Base-by-base conservation (phyloP, 2,329 filamentous ascomycete genomes). In the Lachnellula suecica region DNA sequence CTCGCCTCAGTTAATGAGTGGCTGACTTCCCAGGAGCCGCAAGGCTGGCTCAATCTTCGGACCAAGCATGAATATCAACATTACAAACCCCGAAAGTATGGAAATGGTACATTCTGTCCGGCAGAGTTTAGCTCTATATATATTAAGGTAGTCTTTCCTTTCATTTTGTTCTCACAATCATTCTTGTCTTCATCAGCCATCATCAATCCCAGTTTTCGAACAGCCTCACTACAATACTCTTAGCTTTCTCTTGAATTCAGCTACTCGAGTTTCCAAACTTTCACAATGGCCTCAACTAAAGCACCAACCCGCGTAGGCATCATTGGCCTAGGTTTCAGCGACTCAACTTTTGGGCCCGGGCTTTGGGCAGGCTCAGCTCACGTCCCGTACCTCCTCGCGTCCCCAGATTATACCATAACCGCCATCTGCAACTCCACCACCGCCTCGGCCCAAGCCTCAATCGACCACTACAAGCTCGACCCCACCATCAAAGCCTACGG, bases 361-460 rank as follows among this genome's bases (percentile, higher is more conserved):
- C 23, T 48, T 0, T 87, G 82, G 82, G 81, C 80, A 2, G 71
- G 69, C 27, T 59, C 63, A 23, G 80, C 77, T 2, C 83, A 87
- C 60, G 74, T 86, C 0, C 81, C 84, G 0, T 52, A 29, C 38
- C 47, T 60, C 15, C 40, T 40, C 4, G 48, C 49, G 19, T 58
- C 53, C 4, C 48, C 58, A 6, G 62, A 66, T 8, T 79, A 77
- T 62, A 63, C 71, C 23, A 70, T 80, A 51, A 69, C 71, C 5
- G 77, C 76, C 4, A 63, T 80, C 2, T 70, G 72, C 58, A 80
- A 79, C 64, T 76, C 74, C n/a, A 72, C 67, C 13, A 60, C 69
- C 44, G 66, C 68, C 3, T 72, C 72, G 2, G 74, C 75, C 1
- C 58, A 68, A 38, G 66, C 62, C 17, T 71, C 77, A 4, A 73